Evolutionary conservation across 2,329 filamentous ascomycete species (phyloP).

Genomic region (Paramyrothecium sp.): DNA sequence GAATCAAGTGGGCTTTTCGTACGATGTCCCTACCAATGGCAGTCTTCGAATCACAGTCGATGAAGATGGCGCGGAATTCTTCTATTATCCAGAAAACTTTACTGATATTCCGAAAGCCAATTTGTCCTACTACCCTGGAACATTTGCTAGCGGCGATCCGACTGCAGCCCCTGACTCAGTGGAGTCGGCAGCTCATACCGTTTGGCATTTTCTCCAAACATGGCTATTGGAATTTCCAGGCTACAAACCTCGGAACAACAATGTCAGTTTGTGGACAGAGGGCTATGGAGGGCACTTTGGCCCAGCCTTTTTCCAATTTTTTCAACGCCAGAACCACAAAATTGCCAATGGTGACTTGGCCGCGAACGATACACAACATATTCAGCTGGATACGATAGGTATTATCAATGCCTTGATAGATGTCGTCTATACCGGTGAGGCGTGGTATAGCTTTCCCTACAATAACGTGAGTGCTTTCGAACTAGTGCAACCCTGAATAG

Average conservation of each 20-base stretch:
- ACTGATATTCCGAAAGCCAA: slow-evolving; percentile 34
- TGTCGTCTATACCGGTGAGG: slow-evolving; percentile 56
- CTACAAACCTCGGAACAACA: slow-evolving; percentile 51
- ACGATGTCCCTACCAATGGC: slow-evolving; percentile 63
- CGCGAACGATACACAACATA: slow-evolving; percentile 45
- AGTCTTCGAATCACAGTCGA: too few species aligned
- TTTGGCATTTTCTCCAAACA: slow-evolving; percentile 66
- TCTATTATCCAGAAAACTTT: slow-evolving; percentile 34
- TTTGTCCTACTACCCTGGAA: slow-evolving; percentile 29
- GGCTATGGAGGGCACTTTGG: slow-evolving; percentile 71
- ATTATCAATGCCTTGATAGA: slow-evolving; percentile 71
- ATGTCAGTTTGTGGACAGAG: slow-evolving; percentile 66
- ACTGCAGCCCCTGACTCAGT: too few species aligned
- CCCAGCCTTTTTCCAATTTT: slow-evolving; percentile 56
- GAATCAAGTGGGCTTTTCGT: slow-evolving; percentile 67
- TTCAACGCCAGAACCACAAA: slow-evolving; percentile 62
- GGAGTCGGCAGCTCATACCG: slow-evolving; percentile 53
- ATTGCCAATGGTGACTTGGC: slow-evolving; percentile 32
- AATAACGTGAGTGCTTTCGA: slow-evolving; percentile 49
- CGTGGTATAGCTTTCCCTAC: slow-evolving; percentile 55
- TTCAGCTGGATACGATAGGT: slow-evolving; percentile 60
- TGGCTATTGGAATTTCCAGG: slow-evolving; percentile 59
- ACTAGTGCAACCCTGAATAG: slow-evolving; percentile 3
- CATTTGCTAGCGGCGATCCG: slow-evolving; percentile 26
- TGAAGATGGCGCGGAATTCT: too few species aligned